These are phyloP conservation scores for Mucor indicus DNA, from an alignment of 371 early-diverging fungal species.

Conservation along the genomic window DNA sequence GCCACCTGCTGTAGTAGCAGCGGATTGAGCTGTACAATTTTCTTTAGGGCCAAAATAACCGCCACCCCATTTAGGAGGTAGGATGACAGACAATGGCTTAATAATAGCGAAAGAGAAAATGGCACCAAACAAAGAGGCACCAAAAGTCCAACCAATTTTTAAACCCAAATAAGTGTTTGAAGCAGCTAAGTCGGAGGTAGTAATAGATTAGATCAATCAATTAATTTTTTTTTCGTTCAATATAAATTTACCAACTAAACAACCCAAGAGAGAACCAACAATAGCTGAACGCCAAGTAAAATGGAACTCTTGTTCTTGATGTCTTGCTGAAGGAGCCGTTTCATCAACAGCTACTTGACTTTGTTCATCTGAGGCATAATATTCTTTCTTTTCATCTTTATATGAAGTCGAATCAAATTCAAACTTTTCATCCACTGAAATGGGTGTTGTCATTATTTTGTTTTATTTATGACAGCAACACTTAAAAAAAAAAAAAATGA, in stretches of 20 bases:
- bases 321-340: too few species aligned
- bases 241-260: constrained; percentile 49
- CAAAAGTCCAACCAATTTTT: constrained; percentile 72
- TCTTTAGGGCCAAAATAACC: constrained; percentile 70
- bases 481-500: too few species aligned
- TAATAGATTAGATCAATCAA: neutral
- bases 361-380: too few species aligned
- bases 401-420: too few species aligned
- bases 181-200: constrained; percentile 42
- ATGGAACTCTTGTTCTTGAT: constrained; percentile 45
- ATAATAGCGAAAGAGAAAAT: constrained; percentile 69
- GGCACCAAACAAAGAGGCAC: constrained; percentile 69
- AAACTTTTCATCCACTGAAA: too few species aligned
- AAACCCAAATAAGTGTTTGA: constrained; percentile 74
- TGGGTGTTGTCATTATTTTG: too few species aligned
- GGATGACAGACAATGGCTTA: constrained; percentile 52
- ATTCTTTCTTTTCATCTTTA: too few species aligned
- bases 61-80: constrained; percentile 52
- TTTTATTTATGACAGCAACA: too few species aligned
- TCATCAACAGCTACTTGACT: too few species aligned
- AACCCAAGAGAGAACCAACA: constrained; percentile 66
- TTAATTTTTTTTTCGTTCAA: neutral
- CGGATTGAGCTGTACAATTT: constrained; percentile 66
- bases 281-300: constrained; percentile 65
- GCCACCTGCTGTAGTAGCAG: constrained; percentile 71